Base-by-base conservation (phyloP, 2,329 filamentous ascomycete species). In the Alternaria conjuncta region DNA sequence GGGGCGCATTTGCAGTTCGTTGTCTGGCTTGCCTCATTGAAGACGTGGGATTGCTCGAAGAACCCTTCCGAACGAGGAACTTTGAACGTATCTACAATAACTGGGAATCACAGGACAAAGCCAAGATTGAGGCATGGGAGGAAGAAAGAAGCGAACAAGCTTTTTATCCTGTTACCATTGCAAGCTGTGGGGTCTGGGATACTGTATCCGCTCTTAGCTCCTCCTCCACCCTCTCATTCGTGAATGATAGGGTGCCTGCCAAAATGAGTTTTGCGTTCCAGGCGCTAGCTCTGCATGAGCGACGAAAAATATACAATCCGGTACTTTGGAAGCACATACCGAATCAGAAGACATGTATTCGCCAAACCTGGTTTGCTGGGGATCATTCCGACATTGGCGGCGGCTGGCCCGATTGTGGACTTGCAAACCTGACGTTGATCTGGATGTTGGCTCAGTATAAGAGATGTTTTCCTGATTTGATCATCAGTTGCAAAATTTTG, bases 161-260 rank as follows among this genome's bases (percentile, higher is more conserved):
- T 5, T 5, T 32, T 32, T 8, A 4, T 36, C 30, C 32, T 4
- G 32, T 36, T 0, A 2, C 7, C 7, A 23, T 23, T 23, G 5
- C 21, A 4, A 36, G 32, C 15, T 36, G 32, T 4, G 32, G 32
- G 4, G 32, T 36, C 15, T 36, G 32, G 32, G 32, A 36, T 36
- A 36, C 32, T 1, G 32, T 36, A 2, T 36, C 30, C 6, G 7
- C 30, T 12, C 13, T 32, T 3, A 30, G 21, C 5, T 23, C 21
- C 21, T 5, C 21, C 21, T 23, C 21, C 3, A 10, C 10, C 28
- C 32, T 36, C 2, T 36, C 32, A 1, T 36, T 36, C 1, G 32
- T 36, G 32, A 9, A 5, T 2, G 3, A 36, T n/a, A 0, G 4
- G 15, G 7, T n/a, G 3, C 32, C 32, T 0, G 3, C 0, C 7